Percentiles rank a stretch among this genome's conserved stretches.
These are phyloP conservation scores for Fraxinus pennsylvanica DNA, from an alignment of 257 asterid genomes.

Conservation along the genomic window DNA sequence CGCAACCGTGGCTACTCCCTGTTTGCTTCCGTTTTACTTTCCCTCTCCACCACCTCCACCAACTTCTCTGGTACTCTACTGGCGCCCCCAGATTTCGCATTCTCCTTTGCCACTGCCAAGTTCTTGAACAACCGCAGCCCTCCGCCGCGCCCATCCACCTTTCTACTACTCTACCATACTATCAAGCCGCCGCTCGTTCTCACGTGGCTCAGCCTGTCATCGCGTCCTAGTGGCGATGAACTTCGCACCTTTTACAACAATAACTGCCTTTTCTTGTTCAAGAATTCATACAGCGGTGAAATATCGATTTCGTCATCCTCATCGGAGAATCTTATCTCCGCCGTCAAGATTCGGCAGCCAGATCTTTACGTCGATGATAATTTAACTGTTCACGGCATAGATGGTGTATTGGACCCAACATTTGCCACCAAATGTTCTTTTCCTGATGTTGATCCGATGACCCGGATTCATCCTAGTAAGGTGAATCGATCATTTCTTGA, in stretches of 20 bases:
- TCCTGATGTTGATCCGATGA: slow-evolving; percentile 25
- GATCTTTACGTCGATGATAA: slow-evolving; percentile 63
- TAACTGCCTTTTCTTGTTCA: slow-evolving; percentile 57
- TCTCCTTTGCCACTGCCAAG: slow-evolving; percentile 53
- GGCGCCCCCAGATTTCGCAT: slow-evolving; percentile 63
- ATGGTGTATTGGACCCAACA: slow-evolving; percentile 56
- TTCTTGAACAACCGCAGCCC: slow-evolving; percentile 44
- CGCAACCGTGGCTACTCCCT: slow-evolving; percentile 64
- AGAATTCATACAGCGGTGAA: slow-evolving; percentile 32
- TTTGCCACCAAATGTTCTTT: slow-evolving; percentile 45
- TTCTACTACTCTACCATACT: slow-evolving; percentile 67
- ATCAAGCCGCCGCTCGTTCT: slow-evolving; percentile 51
- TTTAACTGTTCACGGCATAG: slow-evolving; percentile 66
- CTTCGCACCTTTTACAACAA: slow-evolving; percentile 48
- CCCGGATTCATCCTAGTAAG: slow-evolving; percentile 16
- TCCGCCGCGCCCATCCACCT: slow-evolving; percentile 57
- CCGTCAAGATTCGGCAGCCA: slow-evolving; percentile 61
- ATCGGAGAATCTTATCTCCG: slow-evolving; percentile 35
- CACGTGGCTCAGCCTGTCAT: slow-evolving; percentile 43
- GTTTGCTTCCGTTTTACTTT: slow-evolving; percentile 48
- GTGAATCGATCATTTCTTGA: slow-evolving; percentile 47
- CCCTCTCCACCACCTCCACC: slow-evolving; percentile 38
- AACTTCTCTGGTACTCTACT: slow-evolving; percentile 68
- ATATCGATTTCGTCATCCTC: slow-evolving; percentile 51
- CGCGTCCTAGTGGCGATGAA: slow-evolving; percentile 42